Evolutionary conservation across 495 filamentous ascomycete genomes (phyloP).

Genomic region (Talaromyces ruber): DNA sequence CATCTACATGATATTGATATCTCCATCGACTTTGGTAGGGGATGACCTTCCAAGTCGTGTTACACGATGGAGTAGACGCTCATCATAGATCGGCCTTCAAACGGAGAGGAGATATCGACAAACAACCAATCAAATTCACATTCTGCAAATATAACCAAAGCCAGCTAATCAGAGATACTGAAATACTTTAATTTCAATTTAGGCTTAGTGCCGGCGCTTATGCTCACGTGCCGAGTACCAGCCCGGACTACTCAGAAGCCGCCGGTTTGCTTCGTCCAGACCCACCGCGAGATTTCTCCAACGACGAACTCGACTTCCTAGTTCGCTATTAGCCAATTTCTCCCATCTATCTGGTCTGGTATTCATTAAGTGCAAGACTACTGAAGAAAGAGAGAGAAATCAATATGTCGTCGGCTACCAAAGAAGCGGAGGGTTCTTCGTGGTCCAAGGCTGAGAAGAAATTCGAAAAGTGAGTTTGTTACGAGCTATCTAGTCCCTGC

Average conservation of each 20-base stretch:
- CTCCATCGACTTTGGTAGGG: neutral
- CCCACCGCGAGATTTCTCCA: neutral
- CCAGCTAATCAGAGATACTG: neutral
- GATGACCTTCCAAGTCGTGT: too few species aligned
- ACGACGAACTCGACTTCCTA: neutral
- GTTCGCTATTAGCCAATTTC: too few species aligned
- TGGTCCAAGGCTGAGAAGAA: neutral
- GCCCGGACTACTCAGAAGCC: neutral
- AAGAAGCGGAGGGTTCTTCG: neutral
- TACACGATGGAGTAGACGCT: too few species aligned
- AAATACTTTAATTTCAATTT: neutral
- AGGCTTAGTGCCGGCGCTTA: neutral
- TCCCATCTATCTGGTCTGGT: too few species aligned
- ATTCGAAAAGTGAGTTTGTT: neutral
- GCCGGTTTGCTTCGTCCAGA: neutral
- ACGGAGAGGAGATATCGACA: neutral
- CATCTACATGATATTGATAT: neutral
- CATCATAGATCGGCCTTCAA: too few species aligned
- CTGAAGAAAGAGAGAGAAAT: neutral
- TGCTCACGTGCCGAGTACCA: neutral
- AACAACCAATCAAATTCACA: neutral
- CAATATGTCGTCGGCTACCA: neutral
- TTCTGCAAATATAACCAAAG: neutral
- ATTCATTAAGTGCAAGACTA: too few species aligned
- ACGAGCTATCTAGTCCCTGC: neutral